phyloP scores from a whole-genome alignment of 1,139 yeast genomes.

The Taphrina communis region DNA sequence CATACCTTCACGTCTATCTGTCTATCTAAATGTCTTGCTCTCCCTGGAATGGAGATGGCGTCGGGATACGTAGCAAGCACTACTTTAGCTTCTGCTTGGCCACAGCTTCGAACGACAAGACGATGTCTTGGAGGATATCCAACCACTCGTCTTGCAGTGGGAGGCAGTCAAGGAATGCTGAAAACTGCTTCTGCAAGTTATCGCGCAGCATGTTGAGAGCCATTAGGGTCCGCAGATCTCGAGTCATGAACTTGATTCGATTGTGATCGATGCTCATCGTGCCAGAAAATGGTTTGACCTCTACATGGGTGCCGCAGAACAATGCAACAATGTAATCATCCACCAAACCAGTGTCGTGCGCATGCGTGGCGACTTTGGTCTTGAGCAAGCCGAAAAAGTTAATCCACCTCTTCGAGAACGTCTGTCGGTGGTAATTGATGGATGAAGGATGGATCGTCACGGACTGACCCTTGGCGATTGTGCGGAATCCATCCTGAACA shows the following conservation, averaged over 20 bases:
- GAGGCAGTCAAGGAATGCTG: slow-evolving; percentile 28
- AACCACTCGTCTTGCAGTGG: slow-evolving; percentile 23
- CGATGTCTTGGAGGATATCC: slow-evolving; percentile 18
- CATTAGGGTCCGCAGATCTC: slow-evolving; percentile 27
- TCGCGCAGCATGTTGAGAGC: slow-evolving; percentile 28
- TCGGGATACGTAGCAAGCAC: neutral
- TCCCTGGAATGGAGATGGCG: too few relatives aligned
- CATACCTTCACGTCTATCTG: neutral
- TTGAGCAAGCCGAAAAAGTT: slow-evolving; percentile 32
- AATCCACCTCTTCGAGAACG: slow-evolving; percentile 23
- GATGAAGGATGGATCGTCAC: slow-evolving; percentile 37
- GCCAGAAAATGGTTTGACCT: slow-evolving; percentile 34
- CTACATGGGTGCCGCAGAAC: slow-evolving; percentile 31
- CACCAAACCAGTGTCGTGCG: slow-evolving; percentile 39
- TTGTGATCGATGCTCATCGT: slow-evolving; percentile 28
- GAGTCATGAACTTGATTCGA: slow-evolving; percentile 22
- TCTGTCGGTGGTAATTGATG: slow-evolving; percentile 15
- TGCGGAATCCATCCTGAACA: slow-evolving; percentile 30
- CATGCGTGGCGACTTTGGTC: slow-evolving; percentile 29
- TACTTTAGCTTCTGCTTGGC: slow-evolving; percentile 29
- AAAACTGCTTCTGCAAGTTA: slow-evolving; percentile 23
- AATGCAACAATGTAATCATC: slow-evolving; percentile 39
- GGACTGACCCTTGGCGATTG: slow-evolving; percentile 31
- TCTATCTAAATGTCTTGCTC: neutral
- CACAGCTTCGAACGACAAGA: slow-evolving; percentile 25